A percentile compares a stretch with the other conserved stretches of the same genome.
These are phyloP conservation scores for Erodium chrysanthum DNA, from an alignment of 441 rosid genomes.

Conservation along the genomic window DNA sequence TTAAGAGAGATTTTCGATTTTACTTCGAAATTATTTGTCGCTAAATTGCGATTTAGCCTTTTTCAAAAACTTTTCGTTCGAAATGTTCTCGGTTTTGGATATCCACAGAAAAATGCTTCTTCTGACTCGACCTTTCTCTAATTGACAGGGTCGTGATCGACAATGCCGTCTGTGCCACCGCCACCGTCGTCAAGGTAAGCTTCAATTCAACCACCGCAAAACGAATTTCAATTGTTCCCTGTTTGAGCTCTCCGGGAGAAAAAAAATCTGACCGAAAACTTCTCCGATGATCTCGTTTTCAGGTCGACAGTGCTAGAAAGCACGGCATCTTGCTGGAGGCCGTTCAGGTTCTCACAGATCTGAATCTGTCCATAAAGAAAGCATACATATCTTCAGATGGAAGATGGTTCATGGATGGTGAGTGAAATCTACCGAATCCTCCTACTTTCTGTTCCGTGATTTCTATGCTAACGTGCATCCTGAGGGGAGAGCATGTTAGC, in stretches of 20 bases:
- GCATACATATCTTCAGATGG: constrained; percentile 93
- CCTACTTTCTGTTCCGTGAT: background rate
- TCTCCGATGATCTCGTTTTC: constrained; percentile 11
- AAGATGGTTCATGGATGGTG: constrained; percentile 98
- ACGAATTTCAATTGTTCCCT: background rate
- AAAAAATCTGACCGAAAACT: background rate
- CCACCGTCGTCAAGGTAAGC: constrained; percentile 41
- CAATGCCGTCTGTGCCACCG: constrained; percentile 35
- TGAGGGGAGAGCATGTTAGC: background rate
- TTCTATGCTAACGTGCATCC: background rate
- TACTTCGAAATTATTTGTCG: background rate
- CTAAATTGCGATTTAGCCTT: no score
- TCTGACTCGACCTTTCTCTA: background rate
- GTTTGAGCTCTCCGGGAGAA: background rate
- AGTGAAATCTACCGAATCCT: background rate
- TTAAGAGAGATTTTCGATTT: no score
- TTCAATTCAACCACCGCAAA: background rate
- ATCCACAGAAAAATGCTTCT: background rate
- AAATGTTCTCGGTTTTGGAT: background rate
- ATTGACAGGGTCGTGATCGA: constrained; percentile 38
- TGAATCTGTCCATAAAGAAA: constrained; percentile 62
- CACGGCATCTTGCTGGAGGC: constrained; percentile 89
- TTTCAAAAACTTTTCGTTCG: background rate
- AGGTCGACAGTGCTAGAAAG: constrained; percentile 83
- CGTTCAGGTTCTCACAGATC: constrained; percentile 87